These are phyloP conservation scores for Achlya hypogyna DNA, from an alignment of 352 stramenopile genomes.

Conservation along the genomic window DNA sequence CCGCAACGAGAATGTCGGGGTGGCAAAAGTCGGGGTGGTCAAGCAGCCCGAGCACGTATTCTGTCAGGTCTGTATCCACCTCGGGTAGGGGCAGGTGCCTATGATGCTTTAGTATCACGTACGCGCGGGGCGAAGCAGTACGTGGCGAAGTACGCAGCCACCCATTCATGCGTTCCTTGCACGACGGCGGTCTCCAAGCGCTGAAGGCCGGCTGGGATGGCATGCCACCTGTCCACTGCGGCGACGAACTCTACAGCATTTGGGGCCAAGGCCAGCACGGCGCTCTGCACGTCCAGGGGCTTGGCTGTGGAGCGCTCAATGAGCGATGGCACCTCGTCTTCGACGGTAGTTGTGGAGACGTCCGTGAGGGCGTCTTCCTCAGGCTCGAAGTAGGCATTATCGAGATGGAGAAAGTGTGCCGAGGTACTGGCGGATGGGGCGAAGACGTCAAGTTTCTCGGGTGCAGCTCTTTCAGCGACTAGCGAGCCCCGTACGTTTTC, in stretches of 20 bases:
- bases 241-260: conserved; percentile 34
- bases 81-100: conserved; percentile 23
- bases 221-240: conserved; percentile 34
- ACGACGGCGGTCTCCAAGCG: conserved; percentile 20
- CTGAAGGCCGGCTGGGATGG: conserved; percentile 39
- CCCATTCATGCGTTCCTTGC: not conserved
- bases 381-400: conserved; percentile 1
- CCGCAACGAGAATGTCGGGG: conserved; percentile 46
- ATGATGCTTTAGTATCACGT: conserved; percentile 24
- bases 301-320: not conserved
- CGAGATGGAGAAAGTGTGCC: not conserved
- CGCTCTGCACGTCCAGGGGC: not conserved
- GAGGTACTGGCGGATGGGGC: not conserved
- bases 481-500: not conserved
- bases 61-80: conserved; percentile 48
- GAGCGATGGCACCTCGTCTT: conserved; percentile 7
- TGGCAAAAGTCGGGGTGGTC: conserved; percentile 64
- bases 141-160: conserved; percentile 22
- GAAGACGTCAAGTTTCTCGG: not conserved
- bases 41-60: conserved; percentile 54
- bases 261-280: conserved; percentile 24
- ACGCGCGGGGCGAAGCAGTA: conserved; percentile 8
- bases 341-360: conserved; percentile 1
- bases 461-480: not conserved
- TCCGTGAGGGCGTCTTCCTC: conserved; percentile 13